Base-by-base conservation (phyloP, 2,329 filamentous ascomycete species). In the Rhynchosporium graminicola region DNA sequence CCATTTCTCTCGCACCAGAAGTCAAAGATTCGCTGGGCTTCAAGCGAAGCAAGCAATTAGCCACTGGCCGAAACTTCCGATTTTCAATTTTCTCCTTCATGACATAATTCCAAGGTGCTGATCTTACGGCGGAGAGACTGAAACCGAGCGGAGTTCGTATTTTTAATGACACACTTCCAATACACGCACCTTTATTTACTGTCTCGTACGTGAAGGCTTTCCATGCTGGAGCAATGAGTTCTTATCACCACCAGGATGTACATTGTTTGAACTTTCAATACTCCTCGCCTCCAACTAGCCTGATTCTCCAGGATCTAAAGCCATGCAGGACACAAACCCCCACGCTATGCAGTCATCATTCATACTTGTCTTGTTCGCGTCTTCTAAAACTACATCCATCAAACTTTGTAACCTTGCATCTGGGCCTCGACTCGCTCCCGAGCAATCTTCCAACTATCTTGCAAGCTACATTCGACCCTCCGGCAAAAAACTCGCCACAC, bases 401-500 rank as follows among this genome's bases (percentile, higher is more conserved):
- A 58, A 4, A 67, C 48, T 42, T 63, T 52, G 52, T 69, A 68
- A 4, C 20, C 55, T 7, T 38, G 55, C 69, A 71, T 70, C 52
- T 66, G 66, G 8, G 28, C 38, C 50, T 70, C 69, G 2, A 69
- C 64, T 29, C 68, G 31, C 31, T 62, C 55, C 56, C 66, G 70
- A 1, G 68, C 68, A 26, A 55, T 51, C 46, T 40, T 64, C 70
- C 70, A 72, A 28, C 67, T 64, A 12, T 69, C 62, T 8, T 51
- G 42, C 31, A 64, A 10, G 10, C n/a, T 29, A 43, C 69, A 71
- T 28, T 55, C 60, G 29, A 29, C 50, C 57, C 69, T 72, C 29
- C 52, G 51, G 46, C 68, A 69, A 33, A 72, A 69, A 1, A 67
- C 58, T 13, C 51, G 61, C 70, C 70, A 72, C 1, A 70, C 69